Evolutionary conservation across 2,329 filamentous ascomycete genomes (phyloP), one percentile per base, ranked within the genome.

Genomic region (Exophiala lecanii-corni): DNA sequence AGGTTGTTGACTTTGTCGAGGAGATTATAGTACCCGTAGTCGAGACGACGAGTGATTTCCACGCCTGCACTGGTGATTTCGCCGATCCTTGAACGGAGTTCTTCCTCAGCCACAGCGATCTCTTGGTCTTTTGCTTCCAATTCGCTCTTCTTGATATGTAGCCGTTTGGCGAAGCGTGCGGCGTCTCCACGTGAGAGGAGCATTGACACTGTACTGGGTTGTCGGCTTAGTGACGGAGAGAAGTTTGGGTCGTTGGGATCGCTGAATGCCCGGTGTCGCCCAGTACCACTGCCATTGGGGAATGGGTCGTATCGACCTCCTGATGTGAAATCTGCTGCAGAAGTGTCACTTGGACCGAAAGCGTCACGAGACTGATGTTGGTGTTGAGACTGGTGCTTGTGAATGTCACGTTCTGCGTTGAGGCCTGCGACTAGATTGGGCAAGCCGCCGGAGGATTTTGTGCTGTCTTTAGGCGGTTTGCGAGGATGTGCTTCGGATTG

Each of bases 1-100:
- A 73, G 57, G 3, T 58, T 58, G 6, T 66, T 63, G 25, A 69
- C 53, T 36, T 67, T 68, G 45, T 71, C 67, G 9, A 73, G 59
- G 1, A 72, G 58, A 40, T 66, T 69, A 53, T 72, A 72, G 51
- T 72, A 73, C 1, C 68, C 68, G 49, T 69, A 69, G 45, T 73
- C 70, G 3, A 73, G 58, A 21, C 66, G 60, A 34, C 68, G 64
- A 15, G 69, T 71, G 32, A 69, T 62, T 28, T 67, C 65, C 2
- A 67, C 68, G 26, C 44, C 49, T n/a, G 33, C 47, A 35, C 47
- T 32, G 9, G 36, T 47, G 26, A 55, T 49, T 21, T 43, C 34
- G 4, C 48, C 36, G 16, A 55, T 23, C 9, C 43, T 44, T n/a
- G 38, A 23, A 10, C 51, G 47, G 16, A 55, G 41, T 34, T 55